These are phyloP conservation scores for Ogataea polymorpha DNA, from an alignment of 805 yeast genomes.

Conservation along the genomic window DNA sequence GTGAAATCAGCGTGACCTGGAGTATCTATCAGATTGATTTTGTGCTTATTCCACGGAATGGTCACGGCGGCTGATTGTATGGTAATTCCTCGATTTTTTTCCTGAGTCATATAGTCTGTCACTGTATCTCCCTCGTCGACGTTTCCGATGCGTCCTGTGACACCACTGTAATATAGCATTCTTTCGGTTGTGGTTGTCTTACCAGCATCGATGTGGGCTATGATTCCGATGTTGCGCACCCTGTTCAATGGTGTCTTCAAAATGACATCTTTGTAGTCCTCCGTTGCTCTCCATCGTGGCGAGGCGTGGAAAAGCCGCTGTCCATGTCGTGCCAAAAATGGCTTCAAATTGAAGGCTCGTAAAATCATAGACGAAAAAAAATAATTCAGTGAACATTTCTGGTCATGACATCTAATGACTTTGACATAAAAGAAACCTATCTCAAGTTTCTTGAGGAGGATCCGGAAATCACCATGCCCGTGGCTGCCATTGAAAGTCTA, in stretches of 20 bases:
- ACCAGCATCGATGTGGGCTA: slow-evolving; percentile 99
- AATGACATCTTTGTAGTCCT: slow-evolving; percentile 16
- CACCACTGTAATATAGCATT: slow-evolving; percentile 86
- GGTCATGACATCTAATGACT: slow-evolving; percentile 28
- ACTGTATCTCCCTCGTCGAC: slow-evolving; percentile 97
- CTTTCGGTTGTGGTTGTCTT: slow-evolving; percentile 97
- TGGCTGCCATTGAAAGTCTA: slow-evolving; percentile 94
- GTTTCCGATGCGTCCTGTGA: slow-evolving; percentile 76
- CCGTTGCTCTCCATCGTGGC: not conserved
- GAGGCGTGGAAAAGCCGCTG: slow-evolving; percentile 3
- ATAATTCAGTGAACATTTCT: not conserved
- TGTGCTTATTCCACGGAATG: slow-evolving; percentile 70
- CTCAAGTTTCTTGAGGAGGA: slow-evolving; percentile 80
- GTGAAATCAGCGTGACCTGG: slow-evolving; percentile 99
- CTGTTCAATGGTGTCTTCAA: slow-evolving; percentile 28
- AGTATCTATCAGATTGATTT: slow-evolving; percentile 87
- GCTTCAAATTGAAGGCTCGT: not conserved
- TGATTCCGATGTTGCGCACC: slow-evolving; percentile 87
- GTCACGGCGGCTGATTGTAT: slow-evolving; percentile 96
- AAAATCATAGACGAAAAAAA: slow-evolving; percentile 4
- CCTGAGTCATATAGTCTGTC: slow-evolving; percentile 88
- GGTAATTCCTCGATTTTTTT: slow-evolving; percentile 89
- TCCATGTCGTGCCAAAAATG: not conserved
- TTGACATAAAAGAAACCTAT: slow-evolving; percentile 82
- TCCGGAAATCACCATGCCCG: slow-evolving; percentile 98